Percentiles rank a stretch among this genome's conserved stretches.
These are phyloP conservation scores for Pyrrhoderma noxium DNA, from an alignment of 1,284 basidiomycete species.

Conservation along the genomic window DNA sequence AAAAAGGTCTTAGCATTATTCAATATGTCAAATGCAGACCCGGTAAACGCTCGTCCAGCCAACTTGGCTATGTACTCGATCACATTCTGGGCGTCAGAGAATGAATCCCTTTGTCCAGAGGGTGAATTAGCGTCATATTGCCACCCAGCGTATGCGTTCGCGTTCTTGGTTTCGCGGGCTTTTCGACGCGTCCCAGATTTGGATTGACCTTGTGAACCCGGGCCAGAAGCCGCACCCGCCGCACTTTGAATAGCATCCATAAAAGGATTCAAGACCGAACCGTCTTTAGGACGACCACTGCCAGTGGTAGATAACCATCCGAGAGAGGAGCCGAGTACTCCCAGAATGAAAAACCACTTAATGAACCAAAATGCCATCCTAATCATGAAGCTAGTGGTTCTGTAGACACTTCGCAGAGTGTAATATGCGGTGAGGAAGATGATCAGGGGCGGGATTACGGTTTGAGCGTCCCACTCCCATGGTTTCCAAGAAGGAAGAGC, in stretches of 20 bases:
- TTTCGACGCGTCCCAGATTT: constrained; percentile 34
- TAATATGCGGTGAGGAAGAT: constrained; percentile 65
- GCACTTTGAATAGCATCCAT: constrained; percentile 4
- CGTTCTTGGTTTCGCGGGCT: constrained; percentile 60
- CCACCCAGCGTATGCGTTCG: constrained; percentile 49
- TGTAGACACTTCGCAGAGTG: constrained; percentile 63
- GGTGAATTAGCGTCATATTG: constrained; percentile 37
- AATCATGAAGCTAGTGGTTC: constrained; percentile 67
- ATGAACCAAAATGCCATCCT: constrained; percentile 57
- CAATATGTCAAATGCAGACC: constrained; percentile 23
- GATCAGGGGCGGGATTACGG: constrained; percentile 64
- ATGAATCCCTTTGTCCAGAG: constrained; percentile 22
- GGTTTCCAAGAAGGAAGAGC: constrained; percentile 44
- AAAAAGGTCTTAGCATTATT: constrained; percentile 28
- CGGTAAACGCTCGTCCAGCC: constrained; percentile 26
- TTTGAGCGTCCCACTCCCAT: constrained; percentile 56
- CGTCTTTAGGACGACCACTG: constrained; percentile 28
- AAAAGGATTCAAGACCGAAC: constrained; percentile 17
- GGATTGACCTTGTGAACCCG: too few species aligned
- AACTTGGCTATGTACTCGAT: constrained; percentile 38
- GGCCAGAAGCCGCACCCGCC: neutral
- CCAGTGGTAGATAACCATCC: constrained; percentile 45
- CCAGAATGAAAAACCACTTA: constrained; percentile 66
- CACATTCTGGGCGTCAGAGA: constrained; percentile 33
- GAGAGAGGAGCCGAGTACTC: constrained; percentile 39